These are phyloP conservation scores for Malassezia vespertilionis DNA, from an alignment of 1,284 basidiomycete species.

Conservation along the genomic window DNA sequence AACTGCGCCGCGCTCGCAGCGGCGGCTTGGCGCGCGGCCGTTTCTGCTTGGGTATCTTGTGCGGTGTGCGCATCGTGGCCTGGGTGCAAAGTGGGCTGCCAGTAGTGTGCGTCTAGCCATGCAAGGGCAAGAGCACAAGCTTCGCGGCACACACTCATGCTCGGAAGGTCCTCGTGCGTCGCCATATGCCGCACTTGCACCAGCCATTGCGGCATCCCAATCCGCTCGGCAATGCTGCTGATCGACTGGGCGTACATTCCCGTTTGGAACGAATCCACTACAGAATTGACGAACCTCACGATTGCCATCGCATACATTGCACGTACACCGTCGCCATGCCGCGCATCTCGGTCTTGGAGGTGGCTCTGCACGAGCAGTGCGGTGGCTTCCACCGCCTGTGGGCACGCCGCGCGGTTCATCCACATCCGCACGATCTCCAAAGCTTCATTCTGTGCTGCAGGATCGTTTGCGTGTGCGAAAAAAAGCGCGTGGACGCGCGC, in stretches of 20 bases:
- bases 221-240: constrained; percentile 69
- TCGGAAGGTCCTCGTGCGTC: constrained; percentile 89
- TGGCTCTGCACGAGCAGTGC: constrained; percentile 29
- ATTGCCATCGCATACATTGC: constrained; percentile 34
- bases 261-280: constrained; percentile 79
- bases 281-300: constrained; percentile 61
- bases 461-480: constrained; percentile 2
- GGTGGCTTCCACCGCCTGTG: constrained; percentile 41
- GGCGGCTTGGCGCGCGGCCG: constrained; percentile 15
- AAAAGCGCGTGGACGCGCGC: constrained; percentile 8
- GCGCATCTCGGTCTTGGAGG: constrained; percentile 22
- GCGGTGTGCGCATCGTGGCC: not conserved
- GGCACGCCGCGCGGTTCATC: constrained; percentile 38
- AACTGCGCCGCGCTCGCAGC: constrained; percentile 16
- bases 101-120: constrained; percentile 26
- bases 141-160: constrained; percentile 65
- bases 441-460: constrained; percentile 10
- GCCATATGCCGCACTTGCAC: constrained; percentile 90
- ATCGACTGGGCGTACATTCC: constrained; percentile 71
- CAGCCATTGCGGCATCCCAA: constrained; percentile 75
- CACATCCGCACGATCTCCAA: constrained; percentile 31
- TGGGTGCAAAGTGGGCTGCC: constrained; percentile 9
- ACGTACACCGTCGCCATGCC: constrained; percentile 20
- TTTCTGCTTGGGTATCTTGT: constrained; percentile 6
- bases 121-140: constrained; percentile 52